Conservation (phyloP, 352 stramenopile species). For the Globisporangium viniferum region DNA sequence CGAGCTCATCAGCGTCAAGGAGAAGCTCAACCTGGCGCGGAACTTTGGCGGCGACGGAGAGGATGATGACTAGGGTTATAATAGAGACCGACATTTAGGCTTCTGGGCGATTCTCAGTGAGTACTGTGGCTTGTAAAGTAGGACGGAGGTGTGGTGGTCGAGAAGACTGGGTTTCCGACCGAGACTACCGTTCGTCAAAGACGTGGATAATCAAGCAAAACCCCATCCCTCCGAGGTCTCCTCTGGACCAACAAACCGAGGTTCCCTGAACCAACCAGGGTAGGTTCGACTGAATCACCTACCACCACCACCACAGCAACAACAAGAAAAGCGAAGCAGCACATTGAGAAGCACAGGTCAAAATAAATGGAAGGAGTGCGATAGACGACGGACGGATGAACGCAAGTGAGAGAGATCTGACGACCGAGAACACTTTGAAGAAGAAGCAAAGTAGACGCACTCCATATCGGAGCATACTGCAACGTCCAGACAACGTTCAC, state of each 20-base stretch:
- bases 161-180: neutral
- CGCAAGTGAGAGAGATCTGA: too few species aligned
- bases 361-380: neutral
- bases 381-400: neutral
- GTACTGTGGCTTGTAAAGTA: neutral
- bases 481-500: too few species aligned
- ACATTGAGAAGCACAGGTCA: neutral
- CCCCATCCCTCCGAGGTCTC: neutral
- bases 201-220: neutral
- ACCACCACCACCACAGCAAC: too few species aligned
- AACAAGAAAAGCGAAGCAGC: neutral
- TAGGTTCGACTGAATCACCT: too few species aligned
- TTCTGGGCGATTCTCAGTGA: neutral
- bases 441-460: neutral
- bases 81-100: neutral
- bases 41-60: constrained; percentile 13
- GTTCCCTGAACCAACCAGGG: too few species aligned
- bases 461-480: too few species aligned
- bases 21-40: constrained; percentile 46
- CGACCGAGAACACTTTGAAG: too few species aligned
- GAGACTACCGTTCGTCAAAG: neutral
- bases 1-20: constrained; percentile 78
- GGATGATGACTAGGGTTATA: neutral
- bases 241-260: neutral
- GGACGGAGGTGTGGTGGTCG: neutral